Conservation (phyloP, 148 eudicot species). For the Spergularia marina region DNA sequence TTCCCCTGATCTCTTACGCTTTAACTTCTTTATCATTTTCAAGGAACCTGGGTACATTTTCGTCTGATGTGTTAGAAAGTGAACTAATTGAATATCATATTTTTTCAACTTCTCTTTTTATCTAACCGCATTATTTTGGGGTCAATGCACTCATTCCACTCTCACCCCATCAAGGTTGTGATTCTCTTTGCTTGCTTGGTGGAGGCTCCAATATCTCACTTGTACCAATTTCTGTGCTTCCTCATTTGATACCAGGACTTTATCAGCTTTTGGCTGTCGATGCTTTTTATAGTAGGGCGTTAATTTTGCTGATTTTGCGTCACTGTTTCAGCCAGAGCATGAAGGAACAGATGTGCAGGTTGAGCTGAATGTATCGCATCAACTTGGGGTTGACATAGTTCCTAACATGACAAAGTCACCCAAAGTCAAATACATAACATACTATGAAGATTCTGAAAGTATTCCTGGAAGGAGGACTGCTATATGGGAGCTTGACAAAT, state of each 20-base stretch:
- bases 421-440: constrained; percentile 85
- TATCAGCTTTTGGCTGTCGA: neutral
- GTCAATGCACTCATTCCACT: neutral
- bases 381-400: constrained; percentile 57
- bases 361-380: constrained; percentile 69
- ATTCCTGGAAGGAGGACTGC: constrained; percentile 89
- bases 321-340: constrained; percentile 68
- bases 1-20: too few species aligned
- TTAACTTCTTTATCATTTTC: too few species aligned
- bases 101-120: neutral
- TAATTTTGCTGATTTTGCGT: neutral
- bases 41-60: too few species aligned
- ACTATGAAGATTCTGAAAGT: constrained; percentile 93
- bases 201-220: neutral
- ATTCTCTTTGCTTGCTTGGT: neutral
- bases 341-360: constrained; percentile 92
- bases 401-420: constrained; percentile 89
- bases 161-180: neutral
- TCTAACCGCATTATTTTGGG: neutral
- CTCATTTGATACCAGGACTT: neutral
- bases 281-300: neutral
- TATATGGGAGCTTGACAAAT: constrained; percentile 98
- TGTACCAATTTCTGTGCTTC: neutral
- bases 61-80: too few species aligned
- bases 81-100: neutral